Evolutionary conservation across 106 monocot genomes (phyloP).

Genomic region (Apostasia shenzhenica): DNA sequence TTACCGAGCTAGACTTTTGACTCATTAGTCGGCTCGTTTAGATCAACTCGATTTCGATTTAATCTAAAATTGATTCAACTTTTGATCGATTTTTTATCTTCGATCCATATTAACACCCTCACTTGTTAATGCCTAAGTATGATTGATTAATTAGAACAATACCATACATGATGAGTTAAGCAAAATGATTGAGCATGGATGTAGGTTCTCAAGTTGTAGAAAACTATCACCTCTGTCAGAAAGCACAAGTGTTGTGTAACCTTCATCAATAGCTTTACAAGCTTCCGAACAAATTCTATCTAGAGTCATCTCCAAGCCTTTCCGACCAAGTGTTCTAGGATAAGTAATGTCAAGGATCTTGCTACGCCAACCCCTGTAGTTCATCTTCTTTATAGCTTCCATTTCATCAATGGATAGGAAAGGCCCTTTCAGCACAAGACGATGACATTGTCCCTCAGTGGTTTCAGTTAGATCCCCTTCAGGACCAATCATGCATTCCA

Average conservation of each 20-base stretch:
- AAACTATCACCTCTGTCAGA: constrained; percentile 87
- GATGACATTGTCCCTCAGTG: constrained; percentile 86
- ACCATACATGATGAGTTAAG: no score
- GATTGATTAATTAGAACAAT: no score
- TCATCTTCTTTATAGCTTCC: constrained; percentile 96
- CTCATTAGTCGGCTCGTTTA: no score
- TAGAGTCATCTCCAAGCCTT: constrained; percentile 81
- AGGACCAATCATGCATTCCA: constrained; percentile 99
- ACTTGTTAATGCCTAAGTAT: no score
- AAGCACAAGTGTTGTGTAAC: constrained; percentile 78
- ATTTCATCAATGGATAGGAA: constrained; percentile 85
- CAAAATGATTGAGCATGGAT: no score
- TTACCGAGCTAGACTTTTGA: no score
- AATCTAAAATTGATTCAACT: no score
- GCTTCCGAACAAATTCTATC: constrained; percentile 90
- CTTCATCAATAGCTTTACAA: constrained; percentile 70
- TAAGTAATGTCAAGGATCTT: constrained; percentile 90
- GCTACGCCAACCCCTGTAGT: constrained; percentile 82
- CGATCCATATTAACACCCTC: no score
- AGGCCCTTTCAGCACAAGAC: constrained; percentile 69
- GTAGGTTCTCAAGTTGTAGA: not conserved
- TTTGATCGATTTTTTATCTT: no score
- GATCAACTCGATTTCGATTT: no score
- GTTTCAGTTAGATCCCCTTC: constrained; percentile 99
- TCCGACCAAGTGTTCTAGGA: constrained; percentile 59